Percentiles rank a stretch among this genome's conserved stretches.
These are phyloP conservation scores for Dalbergia cultrata DNA, from an alignment of 306 rosid genomes.

Conservation along the genomic window DNA sequence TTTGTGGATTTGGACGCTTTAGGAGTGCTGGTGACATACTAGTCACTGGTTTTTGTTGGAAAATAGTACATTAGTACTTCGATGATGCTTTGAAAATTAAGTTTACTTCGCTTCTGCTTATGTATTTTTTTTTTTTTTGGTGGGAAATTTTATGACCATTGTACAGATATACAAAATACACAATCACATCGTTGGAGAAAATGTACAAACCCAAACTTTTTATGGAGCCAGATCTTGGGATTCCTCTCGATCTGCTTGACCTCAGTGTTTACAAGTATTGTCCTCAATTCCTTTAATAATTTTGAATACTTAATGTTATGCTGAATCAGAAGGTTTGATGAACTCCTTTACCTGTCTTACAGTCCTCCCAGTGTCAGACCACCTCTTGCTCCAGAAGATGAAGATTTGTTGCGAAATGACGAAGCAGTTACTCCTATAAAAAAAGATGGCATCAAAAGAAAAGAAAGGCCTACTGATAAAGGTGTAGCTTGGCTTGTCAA, in stretches of 20 bases:
- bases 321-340: constrained; percentile 49
- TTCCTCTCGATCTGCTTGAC: constrained; percentile 97
- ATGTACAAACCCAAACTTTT: constrained; percentile 92
- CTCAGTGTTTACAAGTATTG: constrained; percentile 96
- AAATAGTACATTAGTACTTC: background rate
- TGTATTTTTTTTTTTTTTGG: constrained; percentile 1
- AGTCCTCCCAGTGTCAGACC: constrained; percentile 86
- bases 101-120: constrained; percentile 26
- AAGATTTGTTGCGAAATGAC: constrained; percentile 90
- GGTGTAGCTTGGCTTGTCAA: constrained; percentile 99
- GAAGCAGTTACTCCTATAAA: constrained; percentile 82
- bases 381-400: constrained; percentile 88
- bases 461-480: constrained; percentile 97
- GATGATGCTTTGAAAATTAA: constrained; percentile 24
- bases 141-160: constrained; percentile 50
- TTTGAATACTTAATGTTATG: constrained; percentile 39
- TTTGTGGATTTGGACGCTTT: constrained; percentile 34
- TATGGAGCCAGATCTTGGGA: constrained; percentile 99
- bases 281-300: constrained; percentile 41
- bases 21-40: constrained; percentile 5
- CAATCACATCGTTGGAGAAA: constrained; percentile 93
- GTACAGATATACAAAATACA: constrained; percentile 86
- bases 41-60: background rate
- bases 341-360: constrained; percentile 42
- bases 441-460: constrained; percentile 86